Conservation (phyloP, 2,329 filamentous ascomycete species). For the Ophiosphaerella korrae region DNA sequence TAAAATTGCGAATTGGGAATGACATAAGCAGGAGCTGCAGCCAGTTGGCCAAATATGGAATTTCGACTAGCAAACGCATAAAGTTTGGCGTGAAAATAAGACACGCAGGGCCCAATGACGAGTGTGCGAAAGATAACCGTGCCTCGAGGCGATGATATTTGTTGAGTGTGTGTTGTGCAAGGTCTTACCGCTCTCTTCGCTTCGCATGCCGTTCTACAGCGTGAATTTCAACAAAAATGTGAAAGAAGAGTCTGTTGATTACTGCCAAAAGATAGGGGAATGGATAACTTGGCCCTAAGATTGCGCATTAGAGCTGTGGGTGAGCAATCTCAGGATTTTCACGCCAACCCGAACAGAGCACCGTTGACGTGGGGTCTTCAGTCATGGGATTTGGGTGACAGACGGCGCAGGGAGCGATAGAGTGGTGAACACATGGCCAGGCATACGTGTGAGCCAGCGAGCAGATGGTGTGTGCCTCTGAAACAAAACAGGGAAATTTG, state of each 20-base stretch:
- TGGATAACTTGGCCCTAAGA: conserved; percentile 3
- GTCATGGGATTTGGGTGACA: not conserved
- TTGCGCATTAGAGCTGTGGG: conserved; percentile 1
- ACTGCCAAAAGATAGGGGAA: not conserved
- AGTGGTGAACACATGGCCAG: conserved; percentile 15
- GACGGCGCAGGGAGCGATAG: not conserved
- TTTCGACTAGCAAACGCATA: not conserved
- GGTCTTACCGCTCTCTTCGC: too few species aligned
- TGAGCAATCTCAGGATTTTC: conserved; percentile 29
- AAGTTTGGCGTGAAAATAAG: not conserved
- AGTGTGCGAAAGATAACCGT: not conserved
- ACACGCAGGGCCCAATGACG: too few species aligned
- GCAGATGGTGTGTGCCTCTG: conserved; percentile 1
- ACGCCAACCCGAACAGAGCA: conserved; percentile 13
- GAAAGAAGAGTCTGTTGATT: not conserved
- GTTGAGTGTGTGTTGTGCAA: too few species aligned
- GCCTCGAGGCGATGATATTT: not conserved
- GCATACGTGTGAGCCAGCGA: conserved; percentile 7
- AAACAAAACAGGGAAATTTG: conserved; percentile 12
- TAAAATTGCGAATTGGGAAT: conserved; percentile 27
- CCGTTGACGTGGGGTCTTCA: conserved; percentile 14
- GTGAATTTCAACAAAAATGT: not conserved
- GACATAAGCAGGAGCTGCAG: not conserved
- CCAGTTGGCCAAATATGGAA: not conserved
- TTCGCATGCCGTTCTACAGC: too few species aligned